Percentiles rank a stretch among this genome's conserved stretches.
Evolutionary conservation across 352 stramenopile species (phyloP).

Genomic region (Hyaloperonospora brassicae): DNA sequence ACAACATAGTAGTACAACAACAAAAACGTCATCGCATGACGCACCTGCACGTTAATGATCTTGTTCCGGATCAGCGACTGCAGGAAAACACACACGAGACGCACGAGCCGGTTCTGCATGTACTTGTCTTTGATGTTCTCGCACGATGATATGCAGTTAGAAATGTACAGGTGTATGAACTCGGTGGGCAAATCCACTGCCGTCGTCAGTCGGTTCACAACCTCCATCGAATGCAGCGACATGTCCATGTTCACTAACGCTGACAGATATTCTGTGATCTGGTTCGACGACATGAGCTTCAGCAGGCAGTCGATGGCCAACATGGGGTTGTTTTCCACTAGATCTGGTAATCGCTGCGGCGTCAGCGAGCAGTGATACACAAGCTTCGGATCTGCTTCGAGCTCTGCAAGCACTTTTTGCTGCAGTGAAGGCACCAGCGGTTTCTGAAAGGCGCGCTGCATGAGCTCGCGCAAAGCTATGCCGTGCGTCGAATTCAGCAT

Average conservation of each 20-base stretch:
- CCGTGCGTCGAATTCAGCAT: conserved; percentile 85
- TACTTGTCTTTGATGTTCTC: conserved; percentile 99
- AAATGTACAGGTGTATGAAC: conserved; percentile 99
- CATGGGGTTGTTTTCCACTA: conserved; percentile 98
- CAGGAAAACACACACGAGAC: conserved; percentile 97
- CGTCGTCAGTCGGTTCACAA: conserved; percentile 91
- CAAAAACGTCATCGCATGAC: conserved; percentile 9
- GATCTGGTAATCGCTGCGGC: conserved; percentile 89
- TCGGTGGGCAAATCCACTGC: conserved; percentile 91
- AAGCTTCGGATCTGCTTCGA: conserved; percentile 84
- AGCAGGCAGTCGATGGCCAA: conserved; percentile 95
- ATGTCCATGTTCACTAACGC: conserved; percentile 98
- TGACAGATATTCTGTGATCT: conserved; percentile 94
- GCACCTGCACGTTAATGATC: conserved; percentile 96
- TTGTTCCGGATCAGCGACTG: conserved; percentile 98
- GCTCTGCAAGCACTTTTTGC: conserved; percentile 84
- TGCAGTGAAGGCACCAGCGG: conserved; percentile 83
- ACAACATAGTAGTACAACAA: background rate
- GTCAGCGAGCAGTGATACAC: conserved; percentile 91
- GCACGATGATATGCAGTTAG: conserved; percentile 97
- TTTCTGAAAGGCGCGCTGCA: conserved; percentile 86
- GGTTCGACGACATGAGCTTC: conserved; percentile 86
- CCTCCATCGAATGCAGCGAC: conserved; percentile 98
- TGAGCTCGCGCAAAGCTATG: conserved; percentile 83
- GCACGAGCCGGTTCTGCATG: conserved; percentile 95